Conservation (phyloP, 1,139 yeast species). For the Geotrichum histeridarum region DNA sequence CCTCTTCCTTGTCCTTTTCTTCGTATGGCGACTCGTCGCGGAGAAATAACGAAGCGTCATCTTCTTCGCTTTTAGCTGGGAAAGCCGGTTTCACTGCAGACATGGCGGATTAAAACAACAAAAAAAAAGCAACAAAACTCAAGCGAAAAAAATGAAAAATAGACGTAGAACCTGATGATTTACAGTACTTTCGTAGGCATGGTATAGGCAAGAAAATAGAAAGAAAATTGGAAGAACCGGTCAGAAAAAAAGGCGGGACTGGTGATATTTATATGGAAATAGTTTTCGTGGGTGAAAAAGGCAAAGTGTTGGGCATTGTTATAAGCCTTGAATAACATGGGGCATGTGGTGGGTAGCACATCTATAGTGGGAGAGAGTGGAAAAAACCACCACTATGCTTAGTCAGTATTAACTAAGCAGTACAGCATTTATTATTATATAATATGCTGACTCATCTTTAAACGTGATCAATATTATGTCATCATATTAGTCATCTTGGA, state of each 20-base stretch:
- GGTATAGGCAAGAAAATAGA: neutral
- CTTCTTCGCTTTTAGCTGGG: neutral
- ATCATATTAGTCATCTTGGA: too few species aligned
- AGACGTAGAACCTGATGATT: neutral
- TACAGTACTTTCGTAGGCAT: too few species aligned
- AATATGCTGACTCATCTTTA: too few species aligned
- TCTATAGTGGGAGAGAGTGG: too few species aligned
- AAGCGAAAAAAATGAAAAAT: neutral
- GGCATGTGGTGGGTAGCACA: too few species aligned
- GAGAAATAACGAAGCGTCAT: neutral
- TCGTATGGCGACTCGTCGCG: slow-evolving; percentile 5
- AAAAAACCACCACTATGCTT: too few species aligned
- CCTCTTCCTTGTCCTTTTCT: neutral
- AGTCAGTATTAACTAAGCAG: too few species aligned
- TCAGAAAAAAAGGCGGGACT: neutral
- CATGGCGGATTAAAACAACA: neutral
- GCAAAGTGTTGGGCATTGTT: too few species aligned
- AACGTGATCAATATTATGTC: too few species aligned
- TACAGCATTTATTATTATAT: too few species aligned
- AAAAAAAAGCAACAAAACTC: neutral
- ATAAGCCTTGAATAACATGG: too few species aligned
- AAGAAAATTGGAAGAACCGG: neutral
- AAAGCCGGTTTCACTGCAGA: neutral
- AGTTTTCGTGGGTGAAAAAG: too few species aligned
- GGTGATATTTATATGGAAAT: neutral